Conservation (phyloP, 176 grass and related monocot species). For the Oryza australiensis region DNA sequence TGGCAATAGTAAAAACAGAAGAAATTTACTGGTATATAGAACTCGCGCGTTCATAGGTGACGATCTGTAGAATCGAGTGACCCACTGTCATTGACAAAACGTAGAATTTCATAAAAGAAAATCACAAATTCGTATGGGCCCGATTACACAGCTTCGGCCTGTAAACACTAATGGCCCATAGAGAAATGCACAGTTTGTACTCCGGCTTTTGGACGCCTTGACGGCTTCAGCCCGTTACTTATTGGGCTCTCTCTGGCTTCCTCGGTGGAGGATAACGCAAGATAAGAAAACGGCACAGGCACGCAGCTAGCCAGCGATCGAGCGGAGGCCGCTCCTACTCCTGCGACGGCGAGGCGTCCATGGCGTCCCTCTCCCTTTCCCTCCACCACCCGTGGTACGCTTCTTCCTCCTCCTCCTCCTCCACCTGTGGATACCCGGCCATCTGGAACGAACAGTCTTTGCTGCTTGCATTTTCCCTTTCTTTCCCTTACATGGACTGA, state of each 20-base stretch:
- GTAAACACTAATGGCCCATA: neutral
- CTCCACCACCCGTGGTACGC: slow-evolving; percentile 53
- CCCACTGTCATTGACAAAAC: no score
- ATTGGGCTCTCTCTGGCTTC: neutral
- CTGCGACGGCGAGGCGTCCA: slow-evolving; percentile 37
- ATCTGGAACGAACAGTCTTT: neutral
- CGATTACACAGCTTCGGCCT: neutral
- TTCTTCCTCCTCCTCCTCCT: neutral
- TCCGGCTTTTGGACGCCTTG: neutral
- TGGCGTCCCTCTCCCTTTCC: slow-evolving; percentile 57
- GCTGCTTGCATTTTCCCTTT: neutral
- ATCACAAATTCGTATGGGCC: neutral
- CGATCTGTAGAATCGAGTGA: no score
- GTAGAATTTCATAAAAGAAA: neutral
- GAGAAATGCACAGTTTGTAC: neutral
- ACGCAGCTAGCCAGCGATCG: neutral
- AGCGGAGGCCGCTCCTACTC: slow-evolving; percentile 19
- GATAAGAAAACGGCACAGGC: neutral
- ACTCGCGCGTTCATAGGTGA: no score
- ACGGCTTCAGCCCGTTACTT: neutral
- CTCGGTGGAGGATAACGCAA: neutral
- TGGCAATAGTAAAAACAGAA: no score
- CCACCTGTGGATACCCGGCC: neutral
- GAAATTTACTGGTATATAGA: no score
- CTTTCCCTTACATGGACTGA: neutral